Evolutionary conservation across 2,329 filamentous ascomycete genomes (phyloP), one percentile per base, ranked within the genome.

Genomic region (Colletotrichum tamarilloi): DNA sequence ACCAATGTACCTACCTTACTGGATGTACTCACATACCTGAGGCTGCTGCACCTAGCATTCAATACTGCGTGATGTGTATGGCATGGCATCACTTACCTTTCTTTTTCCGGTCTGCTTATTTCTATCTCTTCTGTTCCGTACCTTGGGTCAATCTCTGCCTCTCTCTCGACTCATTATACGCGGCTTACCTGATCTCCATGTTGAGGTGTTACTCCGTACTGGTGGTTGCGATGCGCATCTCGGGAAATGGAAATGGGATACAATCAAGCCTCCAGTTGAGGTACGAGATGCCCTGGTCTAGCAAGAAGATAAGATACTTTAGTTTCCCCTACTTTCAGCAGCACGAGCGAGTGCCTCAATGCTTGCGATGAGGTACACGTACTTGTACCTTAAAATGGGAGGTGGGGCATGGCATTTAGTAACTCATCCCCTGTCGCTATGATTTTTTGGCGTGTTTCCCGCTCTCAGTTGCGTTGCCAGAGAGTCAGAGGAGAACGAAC

Each of bases 401-500:
- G 28, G 58, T 52, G 58, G 69, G 52, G 67, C 49, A 49, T 60
- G 16, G 42, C 59, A 57, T 38, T 22, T 63, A 26, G 59, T 70
- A 73, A 55, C 70, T 65, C 70, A 30, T 70, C 70, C 70, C 66
- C 60, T 70, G 70, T 65, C 66, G 30, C 30, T 53, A 19, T 57
- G 64, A 49, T 65, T 62, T 62, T 24, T 68, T 30, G 49, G 52
- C 55, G 62, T 62, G 58, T 70, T 46, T 16, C 42, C 59, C 42
- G 63, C 68, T 67, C 55, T 32, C 30, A 32, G 68, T 71, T 67
- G 56, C 63, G 35, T 42, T 42, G 38, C 38, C 38, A 42, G 38
- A 42, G 38, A 42, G 38, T 42, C 63, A 71, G 62, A 30, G 49
- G 62, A 38, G 62, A 65, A n/a, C 12, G 14, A 11, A 49, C 19